These are phyloP conservation scores for Rhododendron simsii DNA, from an alignment of 148 eudicot genomes.

Conservation along the genomic window DNA sequence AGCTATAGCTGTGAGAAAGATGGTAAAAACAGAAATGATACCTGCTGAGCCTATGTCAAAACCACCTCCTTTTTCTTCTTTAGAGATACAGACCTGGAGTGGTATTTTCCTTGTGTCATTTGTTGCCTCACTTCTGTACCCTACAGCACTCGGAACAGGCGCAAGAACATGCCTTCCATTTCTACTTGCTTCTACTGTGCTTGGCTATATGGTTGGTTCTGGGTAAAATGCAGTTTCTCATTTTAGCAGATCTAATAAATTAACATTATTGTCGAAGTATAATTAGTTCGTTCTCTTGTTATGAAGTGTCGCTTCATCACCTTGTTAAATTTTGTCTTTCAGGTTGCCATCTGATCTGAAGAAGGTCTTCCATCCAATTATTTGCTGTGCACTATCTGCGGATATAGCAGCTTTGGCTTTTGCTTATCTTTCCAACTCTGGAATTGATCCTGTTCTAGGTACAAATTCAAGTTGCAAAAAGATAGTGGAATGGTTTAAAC, in stretches of 20 bases:
- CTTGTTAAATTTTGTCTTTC: constrained; percentile 6
- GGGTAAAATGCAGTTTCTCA: constrained; percentile 44
- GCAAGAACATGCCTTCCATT: constrained; percentile 94
- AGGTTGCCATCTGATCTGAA: constrained; percentile 81
- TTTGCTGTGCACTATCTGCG: constrained; percentile 84
- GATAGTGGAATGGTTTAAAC: background rate
- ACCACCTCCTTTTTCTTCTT: constrained; percentile 75
- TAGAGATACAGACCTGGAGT: constrained; percentile 71
- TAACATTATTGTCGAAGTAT: background rate
- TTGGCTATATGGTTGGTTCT: constrained; percentile 92
- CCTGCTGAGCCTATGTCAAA: constrained; percentile 95
- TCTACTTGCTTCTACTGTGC: constrained; percentile 81
- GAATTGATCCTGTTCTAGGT: constrained; percentile 87
- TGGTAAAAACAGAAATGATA: constrained; percentile 86
- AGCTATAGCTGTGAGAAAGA: constrained; percentile 81
- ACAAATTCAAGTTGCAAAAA: constrained; percentile 15
- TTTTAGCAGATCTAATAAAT: background rate
- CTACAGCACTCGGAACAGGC: constrained; percentile 65
- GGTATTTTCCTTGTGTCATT: constrained; percentile 66
- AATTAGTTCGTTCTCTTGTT: background rate
- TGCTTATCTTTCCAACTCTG: constrained; percentile 69
- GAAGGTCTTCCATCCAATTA: constrained; percentile 87
- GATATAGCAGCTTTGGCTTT: constrained; percentile 86
- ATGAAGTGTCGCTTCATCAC: background rate
- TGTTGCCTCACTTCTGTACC: constrained; percentile 50